These are phyloP conservation scores for Metschnikowia lachancei DNA, from an alignment of 805 yeast genomes.

Conservation along the genomic window DNA sequence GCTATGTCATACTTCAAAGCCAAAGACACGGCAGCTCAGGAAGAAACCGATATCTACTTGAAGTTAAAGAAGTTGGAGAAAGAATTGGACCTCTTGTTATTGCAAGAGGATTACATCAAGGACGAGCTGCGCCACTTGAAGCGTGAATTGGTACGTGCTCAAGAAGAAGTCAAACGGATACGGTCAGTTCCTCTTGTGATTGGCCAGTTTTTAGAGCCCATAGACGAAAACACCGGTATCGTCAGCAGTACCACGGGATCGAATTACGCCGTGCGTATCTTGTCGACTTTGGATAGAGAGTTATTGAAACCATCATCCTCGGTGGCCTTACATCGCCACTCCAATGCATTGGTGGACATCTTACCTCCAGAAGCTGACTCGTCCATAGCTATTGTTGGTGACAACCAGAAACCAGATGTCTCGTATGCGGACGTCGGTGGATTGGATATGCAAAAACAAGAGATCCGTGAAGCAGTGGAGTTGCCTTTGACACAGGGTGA, in stretches of 20 bases:
- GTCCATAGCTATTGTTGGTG: constrained; percentile 89
- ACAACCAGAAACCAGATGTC: constrained; percentile 87
- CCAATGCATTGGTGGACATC: constrained; percentile 95
- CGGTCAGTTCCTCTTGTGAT: constrained; percentile 97
- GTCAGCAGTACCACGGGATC: constrained; percentile 98
- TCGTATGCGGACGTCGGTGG: constrained; percentile 99
- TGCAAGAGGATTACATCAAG: constrained; percentile 96
- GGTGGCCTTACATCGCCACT: constrained; percentile 97
- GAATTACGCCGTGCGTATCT: constrained; percentile 90
- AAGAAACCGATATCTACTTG: constrained; percentile 68
- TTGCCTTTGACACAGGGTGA: constrained; percentile 95
- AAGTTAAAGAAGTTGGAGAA: constrained; percentile 85
- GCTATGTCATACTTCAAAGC: constrained; percentile 14
- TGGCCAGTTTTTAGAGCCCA: constrained; percentile 97
- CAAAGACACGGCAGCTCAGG: constrained; percentile 23
- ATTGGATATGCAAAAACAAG: constrained; percentile 98
- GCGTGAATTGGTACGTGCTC: constrained; percentile 92
- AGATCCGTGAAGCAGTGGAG: constrained; percentile 97
- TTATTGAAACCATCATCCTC: constrained; percentile 90
- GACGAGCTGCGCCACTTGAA: constrained; percentile 97
- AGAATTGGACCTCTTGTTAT: constrained; percentile 74
- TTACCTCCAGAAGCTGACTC: constrained; percentile 99
- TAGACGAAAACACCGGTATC: constrained; percentile 93
- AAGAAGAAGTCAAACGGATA: constrained; percentile 96
- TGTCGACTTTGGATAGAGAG: constrained; percentile 93